phyloP scores from a whole-genome alignment of 345 rosid species.

The Aquilaria yunnanensis region DNA sequence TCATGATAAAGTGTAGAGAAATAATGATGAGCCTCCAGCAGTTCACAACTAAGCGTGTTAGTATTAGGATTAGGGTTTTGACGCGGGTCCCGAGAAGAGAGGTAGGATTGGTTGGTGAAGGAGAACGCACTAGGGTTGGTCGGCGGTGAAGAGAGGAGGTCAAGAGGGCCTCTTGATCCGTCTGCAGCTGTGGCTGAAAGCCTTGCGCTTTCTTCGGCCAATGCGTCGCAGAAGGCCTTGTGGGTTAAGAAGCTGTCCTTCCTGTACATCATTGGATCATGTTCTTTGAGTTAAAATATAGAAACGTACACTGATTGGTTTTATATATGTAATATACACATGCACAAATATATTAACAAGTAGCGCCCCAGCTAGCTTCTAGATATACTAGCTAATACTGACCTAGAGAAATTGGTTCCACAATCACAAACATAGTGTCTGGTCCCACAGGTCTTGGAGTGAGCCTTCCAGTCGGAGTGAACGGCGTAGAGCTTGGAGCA shows the following conservation, averaged over 20 bases:
- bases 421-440: conserved; percentile 94
- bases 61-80: conserved; percentile 36
- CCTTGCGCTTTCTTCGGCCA: conserved; percentile 89
- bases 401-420: conserved; percentile 93
- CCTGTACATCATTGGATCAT: conserved; percentile 28
- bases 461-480: conserved; percentile 98
- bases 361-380: conserved; percentile 10
- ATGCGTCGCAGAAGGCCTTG: conserved; percentile 89
- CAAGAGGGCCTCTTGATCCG: conserved; percentile 16
- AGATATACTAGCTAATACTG: conserved; percentile 9
- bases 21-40: no score
- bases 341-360: background rate
- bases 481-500: conserved; percentile 93
- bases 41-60: background rate
- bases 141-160: conserved; percentile 18
- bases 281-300: no score
- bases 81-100: conserved; percentile 25
- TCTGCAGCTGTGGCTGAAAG: conserved; percentile 30
- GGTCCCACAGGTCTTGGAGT: conserved; percentile 92
- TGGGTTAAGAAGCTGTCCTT: conserved; percentile 96
- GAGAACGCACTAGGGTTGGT: conserved; percentile 24
- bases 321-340: conserved; percentile 4
- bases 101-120: conserved; percentile 20
- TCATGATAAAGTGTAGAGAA: no score
- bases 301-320: background rate